These are phyloP conservation scores for Spergularia bocconei DNA, from an alignment of 148 eudicot genomes.

Conservation along the genomic window DNA sequence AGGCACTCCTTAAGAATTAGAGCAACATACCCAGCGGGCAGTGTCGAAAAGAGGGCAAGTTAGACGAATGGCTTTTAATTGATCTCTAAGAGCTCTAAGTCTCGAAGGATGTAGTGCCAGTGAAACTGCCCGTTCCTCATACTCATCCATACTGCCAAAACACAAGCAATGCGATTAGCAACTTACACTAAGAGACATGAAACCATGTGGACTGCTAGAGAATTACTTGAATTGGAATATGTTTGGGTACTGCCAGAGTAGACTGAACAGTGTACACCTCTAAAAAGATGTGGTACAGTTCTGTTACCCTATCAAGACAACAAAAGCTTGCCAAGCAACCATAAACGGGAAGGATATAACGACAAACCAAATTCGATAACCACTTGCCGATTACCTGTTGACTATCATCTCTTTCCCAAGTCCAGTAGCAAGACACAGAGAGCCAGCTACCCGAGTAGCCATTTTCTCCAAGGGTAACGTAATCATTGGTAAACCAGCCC, in stretches of 20 bases:
- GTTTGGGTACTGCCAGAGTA: no score
- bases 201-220: no score
- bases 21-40: slow-evolving; percentile 60
- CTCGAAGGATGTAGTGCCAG: slow-evolving; percentile 66
- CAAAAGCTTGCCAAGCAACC: background rate
- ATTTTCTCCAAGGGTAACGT: slow-evolving; percentile 89
- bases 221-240: no score
- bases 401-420: slow-evolving; percentile 91
- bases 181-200: background rate
- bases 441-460: slow-evolving; percentile 98
- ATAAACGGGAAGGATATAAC: background rate
- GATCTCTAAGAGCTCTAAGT: slow-evolving; percentile 54
- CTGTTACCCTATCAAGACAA: no score
- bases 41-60: slow-evolving; percentile 94
- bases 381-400: slow-evolving; percentile 40
- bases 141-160: slow-evolving; percentile 64
- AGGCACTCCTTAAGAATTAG: background rate
- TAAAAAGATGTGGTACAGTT: no score
- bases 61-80: slow-evolving; percentile 66
- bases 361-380: background rate
- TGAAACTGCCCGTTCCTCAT: slow-evolving; percentile 78
- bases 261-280: no score
- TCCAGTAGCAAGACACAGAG: slow-evolving; percentile 89
- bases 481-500: slow-evolving; percentile 98
- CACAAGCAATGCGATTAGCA: slow-evolving; percentile 12